Conservation (phyloP, 2,329 filamentous ascomycete genomes). For the Diaporthe citri region DNA sequence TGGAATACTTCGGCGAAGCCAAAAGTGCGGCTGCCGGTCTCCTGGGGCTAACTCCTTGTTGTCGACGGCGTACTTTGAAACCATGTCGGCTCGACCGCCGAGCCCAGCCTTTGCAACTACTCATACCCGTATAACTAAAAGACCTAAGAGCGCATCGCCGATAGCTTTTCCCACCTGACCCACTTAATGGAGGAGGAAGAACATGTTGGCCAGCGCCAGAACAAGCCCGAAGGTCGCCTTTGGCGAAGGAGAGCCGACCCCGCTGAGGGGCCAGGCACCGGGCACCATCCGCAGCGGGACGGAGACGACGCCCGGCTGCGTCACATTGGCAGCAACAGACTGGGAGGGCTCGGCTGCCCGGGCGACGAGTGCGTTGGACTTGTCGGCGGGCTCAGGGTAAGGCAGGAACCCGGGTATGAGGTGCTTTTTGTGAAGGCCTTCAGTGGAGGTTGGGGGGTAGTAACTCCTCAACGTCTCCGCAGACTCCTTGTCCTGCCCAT, state of each 20-base stretch:
- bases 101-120: not conserved
- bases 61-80: not conserved
- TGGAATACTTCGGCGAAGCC: not conserved
- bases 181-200: not conserved
- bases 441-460: not conserved
- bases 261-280: too few relatives aligned
- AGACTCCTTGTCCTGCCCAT: not conserved
- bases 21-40: not conserved
- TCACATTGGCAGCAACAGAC: not conserved
- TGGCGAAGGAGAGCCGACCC: not conserved
- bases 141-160: not conserved
- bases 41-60: not conserved
- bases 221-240: conserved; percentile 16
- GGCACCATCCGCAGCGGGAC: not conserved
- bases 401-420: too few relatives aligned
- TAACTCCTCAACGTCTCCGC: not conserved
- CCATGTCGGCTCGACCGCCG: too few relatives aligned
- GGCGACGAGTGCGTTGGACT: too few relatives aligned
- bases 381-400: not conserved
- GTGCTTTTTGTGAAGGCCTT: not conserved
- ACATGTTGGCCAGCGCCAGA: not conserved
- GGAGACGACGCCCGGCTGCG: not conserved
- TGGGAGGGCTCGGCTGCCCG: not conserved
- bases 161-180: not conserved
- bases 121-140: not conserved